phyloP scores from a whole-genome alignment of 192 early-diverging fungal genomes.

The Obelidium mucronatum region DNA sequence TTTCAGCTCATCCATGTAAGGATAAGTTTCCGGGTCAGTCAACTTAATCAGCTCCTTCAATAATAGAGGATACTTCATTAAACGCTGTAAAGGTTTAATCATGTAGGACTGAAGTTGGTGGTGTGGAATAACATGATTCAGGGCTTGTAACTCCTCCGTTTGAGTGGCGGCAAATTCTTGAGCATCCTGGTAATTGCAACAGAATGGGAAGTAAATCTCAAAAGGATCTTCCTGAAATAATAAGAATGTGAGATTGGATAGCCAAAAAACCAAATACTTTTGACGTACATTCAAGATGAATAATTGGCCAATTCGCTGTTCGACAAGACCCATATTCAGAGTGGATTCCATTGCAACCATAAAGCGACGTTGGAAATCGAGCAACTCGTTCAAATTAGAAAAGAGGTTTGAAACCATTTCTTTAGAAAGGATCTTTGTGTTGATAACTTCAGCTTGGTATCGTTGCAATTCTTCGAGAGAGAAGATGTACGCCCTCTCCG shows the following conservation, averaged over 20 bases:
- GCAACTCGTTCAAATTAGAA: slow-evolving; percentile 88
- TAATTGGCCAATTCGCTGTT: slow-evolving; percentile 89
- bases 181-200: slow-evolving; percentile 83
- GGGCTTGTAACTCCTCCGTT: slow-evolving; percentile 18
- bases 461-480: slow-evolving; percentile 81
- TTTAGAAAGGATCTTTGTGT: slow-evolving; percentile 73
- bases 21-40: slow-evolving; percentile 44
- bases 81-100: slow-evolving; percentile 97
- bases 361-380: slow-evolving; percentile 98
- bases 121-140: slow-evolving; percentile 77
- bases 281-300: slow-evolving; percentile 74
- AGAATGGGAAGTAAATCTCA: slow-evolving; percentile 84
- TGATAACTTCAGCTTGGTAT: slow-evolving; percentile 48
- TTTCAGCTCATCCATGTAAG: slow-evolving; percentile 56
- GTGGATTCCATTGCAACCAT: slow-evolving; percentile 86
- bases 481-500: slow-evolving; percentile 92
- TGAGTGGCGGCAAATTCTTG: slow-evolving; percentile 43
- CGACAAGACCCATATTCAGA: slow-evolving; percentile 69
- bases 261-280: not conserved
- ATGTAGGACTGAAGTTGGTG: slow-evolving; percentile 90
- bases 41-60: slow-evolving; percentile 63
- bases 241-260: no score
- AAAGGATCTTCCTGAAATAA: slow-evolving; percentile 52
- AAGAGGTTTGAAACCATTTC: slow-evolving; percentile 88
- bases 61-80: slow-evolving; percentile 97